Evolutionary conservation across 305 asterid species (phyloP).

Genomic region (Fraxinus dipetala): DNA sequence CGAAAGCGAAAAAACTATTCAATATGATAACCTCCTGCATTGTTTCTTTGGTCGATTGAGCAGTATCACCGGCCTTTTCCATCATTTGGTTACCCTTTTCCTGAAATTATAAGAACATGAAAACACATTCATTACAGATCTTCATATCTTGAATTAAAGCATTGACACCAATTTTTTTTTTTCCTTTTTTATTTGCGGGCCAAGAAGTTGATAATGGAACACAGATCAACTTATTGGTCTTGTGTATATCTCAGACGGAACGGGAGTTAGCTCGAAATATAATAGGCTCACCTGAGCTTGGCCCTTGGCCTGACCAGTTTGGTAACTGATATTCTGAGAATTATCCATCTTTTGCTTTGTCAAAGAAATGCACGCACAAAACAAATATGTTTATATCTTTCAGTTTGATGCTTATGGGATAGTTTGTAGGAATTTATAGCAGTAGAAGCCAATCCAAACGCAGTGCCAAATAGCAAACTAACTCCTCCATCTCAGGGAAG

Average conservation of each 20-base stretch:
- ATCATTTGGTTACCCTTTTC: constrained; percentile 52
- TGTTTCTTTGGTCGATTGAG: constrained; percentile 45
- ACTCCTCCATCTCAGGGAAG: neutral
- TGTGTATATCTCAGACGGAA: neutral
- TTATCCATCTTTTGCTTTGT: constrained; percentile 39
- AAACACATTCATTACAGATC: neutral
- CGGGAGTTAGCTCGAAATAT: neutral
- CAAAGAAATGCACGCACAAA: neutral
- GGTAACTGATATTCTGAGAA: constrained; percentile 41
- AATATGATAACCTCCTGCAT: constrained; percentile 30
- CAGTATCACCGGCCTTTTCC: constrained; percentile 43
- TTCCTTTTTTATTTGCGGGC: neutral
- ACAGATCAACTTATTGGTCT: neutral
- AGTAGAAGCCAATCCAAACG: neutral
- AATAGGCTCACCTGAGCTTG: constrained; percentile 40
- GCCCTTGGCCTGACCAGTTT: constrained; percentile 57
- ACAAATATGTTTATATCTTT: neutral
- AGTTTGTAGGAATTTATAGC: constrained; percentile 26
- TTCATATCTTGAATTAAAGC: neutral
- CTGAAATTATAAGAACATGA: constrained; percentile 19
- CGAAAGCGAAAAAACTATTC: neutral
- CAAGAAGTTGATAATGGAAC: neutral
- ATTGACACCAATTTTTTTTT: no score
- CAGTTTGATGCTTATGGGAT: constrained; percentile 1
- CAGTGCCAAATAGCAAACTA: constrained; percentile 12